Evolutionary conservation across 2,329 filamentous ascomycete genomes (phyloP).

Genomic region (Trichoderma oligosporum): DNA sequence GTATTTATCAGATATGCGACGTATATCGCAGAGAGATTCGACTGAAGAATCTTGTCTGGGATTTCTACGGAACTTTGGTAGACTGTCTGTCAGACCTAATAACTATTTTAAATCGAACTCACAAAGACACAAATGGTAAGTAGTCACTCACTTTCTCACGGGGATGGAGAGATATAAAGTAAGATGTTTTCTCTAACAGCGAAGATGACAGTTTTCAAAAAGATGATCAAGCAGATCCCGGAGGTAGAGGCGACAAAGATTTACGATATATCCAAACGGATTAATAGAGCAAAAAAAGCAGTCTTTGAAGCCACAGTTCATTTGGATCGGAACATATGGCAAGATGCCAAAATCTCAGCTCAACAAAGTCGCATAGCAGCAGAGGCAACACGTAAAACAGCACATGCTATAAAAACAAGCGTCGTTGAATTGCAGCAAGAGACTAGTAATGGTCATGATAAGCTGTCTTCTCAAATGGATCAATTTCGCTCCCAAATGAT

Average conservation of each 20-base stretch:
- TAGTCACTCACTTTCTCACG: not conserved
- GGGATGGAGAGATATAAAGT: not conserved
- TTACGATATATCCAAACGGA: not conserved
- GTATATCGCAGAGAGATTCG: not conserved
- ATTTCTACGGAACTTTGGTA: conserved; percentile 8
- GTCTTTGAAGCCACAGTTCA: conserved; percentile 13
- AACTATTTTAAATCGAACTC: not conserved
- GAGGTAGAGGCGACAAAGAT: conserved; percentile 5
- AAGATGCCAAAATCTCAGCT: not conserved
- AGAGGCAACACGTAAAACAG: conserved; percentile 8
- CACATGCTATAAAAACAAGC: conserved; percentile 3
- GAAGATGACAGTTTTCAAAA: not conserved
- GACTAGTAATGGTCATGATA: not conserved
- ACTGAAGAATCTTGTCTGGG: conserved; percentile 7
- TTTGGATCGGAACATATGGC: conserved; percentile 9
- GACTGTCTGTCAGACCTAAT: conserved; percentile 3
- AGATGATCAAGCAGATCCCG: conserved; percentile 1
- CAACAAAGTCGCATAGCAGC: conserved; percentile 2
- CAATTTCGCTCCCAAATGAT: conserved; percentile 8
- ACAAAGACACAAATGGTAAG: conserved; percentile 4
- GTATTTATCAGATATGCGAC: conserved; percentile 6
- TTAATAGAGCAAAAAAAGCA: not conserved
- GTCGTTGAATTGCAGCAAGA: not conserved
- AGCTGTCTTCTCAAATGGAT: not conserved
- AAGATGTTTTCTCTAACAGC: not conserved